Base-by-base conservation (phyloP, 2,329 filamentous ascomycete species). In the Penicillium sp. region DNA sequence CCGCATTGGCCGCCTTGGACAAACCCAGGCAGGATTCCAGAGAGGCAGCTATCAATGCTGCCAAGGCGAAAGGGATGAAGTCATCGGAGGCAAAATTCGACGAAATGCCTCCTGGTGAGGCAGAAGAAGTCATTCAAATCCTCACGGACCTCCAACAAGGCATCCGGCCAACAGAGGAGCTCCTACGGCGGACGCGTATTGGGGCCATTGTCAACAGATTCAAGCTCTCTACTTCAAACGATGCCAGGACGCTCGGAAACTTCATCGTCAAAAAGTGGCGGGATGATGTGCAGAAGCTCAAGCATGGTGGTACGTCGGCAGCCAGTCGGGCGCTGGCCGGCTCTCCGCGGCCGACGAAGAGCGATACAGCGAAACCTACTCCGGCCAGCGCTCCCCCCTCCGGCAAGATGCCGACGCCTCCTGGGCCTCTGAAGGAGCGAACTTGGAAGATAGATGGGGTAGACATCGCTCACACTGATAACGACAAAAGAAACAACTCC, bases 181-280 rank as follows among this genome's bases (percentile, higher is more conserved):
- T 96, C 64, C 80, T 99, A 61, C 86, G 93, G 68, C 88, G 88
- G 39, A 97, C 93, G n/a, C 89, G 88, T 65, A 93, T 96, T 47
- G 94, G 94, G 65, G 87, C 96, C 61, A 85, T 88, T 47, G 89
- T 97, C 59, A 93, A 92, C 72, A 93, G 91, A 71, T 84, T 88
- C 57, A 91, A 95, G 72, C 74, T 85, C 53, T 88, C 95, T 79
- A 91, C 90, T 72, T 85, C 92, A 40, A 77, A 80, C 2, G 78
- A 80, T 44, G 88, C 97, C 63, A 86, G 87, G 43, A 83, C 84
- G 47, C 79, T 90, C 40, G 91, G 94, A 3, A 81, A 83, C 56
- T 89, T 92, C 67, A 88, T 97, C 53, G 91, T 99, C 48, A 83
- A 82, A 59, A 95, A 92, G 73, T 76, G 74, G 73, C 69, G 73